phyloP scores from a whole-genome alignment of 371 early-diverging fungal genomes.

The Mycotypha africana region DNA sequence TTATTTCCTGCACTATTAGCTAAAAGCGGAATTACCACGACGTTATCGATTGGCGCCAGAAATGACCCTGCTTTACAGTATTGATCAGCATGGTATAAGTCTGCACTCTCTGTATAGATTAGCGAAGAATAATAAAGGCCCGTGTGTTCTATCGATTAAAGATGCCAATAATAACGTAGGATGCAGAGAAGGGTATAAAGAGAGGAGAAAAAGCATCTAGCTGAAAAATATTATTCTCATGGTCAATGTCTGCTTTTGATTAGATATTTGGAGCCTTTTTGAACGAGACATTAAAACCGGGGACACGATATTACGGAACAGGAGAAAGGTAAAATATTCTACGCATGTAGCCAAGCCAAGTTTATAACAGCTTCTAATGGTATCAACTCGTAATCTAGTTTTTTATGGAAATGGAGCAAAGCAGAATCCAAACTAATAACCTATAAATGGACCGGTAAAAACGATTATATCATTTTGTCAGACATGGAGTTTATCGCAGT shows the following conservation, averaged over 20 bases:
- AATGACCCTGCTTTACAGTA: conserved; percentile 82
- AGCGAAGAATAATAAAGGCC: conserved; percentile 56
- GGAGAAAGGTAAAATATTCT: conserved; percentile 71
- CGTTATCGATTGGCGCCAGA: conserved; percentile 53
- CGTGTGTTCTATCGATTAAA: conserved; percentile 65
- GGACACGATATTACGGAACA: conserved; percentile 77
- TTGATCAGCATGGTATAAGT: conserved; percentile 91
- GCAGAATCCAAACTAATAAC: conserved; percentile 39
- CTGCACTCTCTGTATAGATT: conserved; percentile 71
- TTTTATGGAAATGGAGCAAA: conserved; percentile 64
- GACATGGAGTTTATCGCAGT: conserved; percentile 83
- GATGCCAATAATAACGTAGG: conserved; percentile 56
- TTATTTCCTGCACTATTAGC: conserved; percentile 9
- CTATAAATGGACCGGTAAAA: conserved; percentile 82
- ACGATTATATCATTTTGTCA: conserved; percentile 84
- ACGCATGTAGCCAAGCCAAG: background rate
- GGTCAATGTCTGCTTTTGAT: background rate
- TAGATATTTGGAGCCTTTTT: conserved; percentile 90
- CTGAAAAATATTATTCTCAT: background rate
- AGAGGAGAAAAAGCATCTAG: background rate
- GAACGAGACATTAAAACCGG: conserved; percentile 61
- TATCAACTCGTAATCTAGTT: conserved; percentile 36
- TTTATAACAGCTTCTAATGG: no score
- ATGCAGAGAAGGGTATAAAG: no score
- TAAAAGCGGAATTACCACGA: conserved; percentile 49